phyloP scores from a whole-genome alignment of 805 yeast species.

The Myxozyma kluyveri region DNA sequence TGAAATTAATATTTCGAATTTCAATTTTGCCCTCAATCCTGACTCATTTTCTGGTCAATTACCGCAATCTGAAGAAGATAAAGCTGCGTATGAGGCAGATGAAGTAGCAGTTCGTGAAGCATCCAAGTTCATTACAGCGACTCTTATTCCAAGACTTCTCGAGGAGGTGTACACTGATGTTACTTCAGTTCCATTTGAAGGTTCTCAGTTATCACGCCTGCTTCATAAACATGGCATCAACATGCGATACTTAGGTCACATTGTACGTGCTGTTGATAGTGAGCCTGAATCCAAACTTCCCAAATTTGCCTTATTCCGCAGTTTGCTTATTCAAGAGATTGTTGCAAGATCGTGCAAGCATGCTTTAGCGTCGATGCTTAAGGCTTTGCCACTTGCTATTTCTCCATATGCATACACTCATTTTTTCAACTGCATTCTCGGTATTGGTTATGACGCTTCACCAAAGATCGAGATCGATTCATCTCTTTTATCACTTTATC shows the following conservation, averaged over 20 bases:
- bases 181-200: conserved; percentile 70
- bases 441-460: conserved; percentile 45
- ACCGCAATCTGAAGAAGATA: conserved; percentile 39
- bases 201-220: conserved; percentile 62
- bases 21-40: conserved; percentile 64
- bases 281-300: conserved; percentile 36
- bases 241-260: conserved; percentile 75
- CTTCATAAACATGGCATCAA: conserved; percentile 84
- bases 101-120: conserved; percentile 65
- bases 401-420: conserved; percentile 63
- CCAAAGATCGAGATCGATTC: conserved; percentile 45
- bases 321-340: conserved; percentile 61
- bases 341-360: conserved; percentile 79
- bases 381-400: conserved; percentile 50
- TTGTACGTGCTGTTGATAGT: conserved; percentile 3
- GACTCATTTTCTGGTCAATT: conserved; percentile 59
- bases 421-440: conserved; percentile 69
- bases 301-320: conserved; percentile 43
- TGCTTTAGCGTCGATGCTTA: conserved; percentile 52
- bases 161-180: conserved; percentile 52
- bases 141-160: conserved; percentile 63
- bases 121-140: conserved; percentile 57
- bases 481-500: conserved; percentile 36
- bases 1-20: conserved; percentile 18
- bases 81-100: conserved; percentile 47